Base-by-base conservation (phyloP, 129 eudicot species). In the Apium graveolens region DNA sequence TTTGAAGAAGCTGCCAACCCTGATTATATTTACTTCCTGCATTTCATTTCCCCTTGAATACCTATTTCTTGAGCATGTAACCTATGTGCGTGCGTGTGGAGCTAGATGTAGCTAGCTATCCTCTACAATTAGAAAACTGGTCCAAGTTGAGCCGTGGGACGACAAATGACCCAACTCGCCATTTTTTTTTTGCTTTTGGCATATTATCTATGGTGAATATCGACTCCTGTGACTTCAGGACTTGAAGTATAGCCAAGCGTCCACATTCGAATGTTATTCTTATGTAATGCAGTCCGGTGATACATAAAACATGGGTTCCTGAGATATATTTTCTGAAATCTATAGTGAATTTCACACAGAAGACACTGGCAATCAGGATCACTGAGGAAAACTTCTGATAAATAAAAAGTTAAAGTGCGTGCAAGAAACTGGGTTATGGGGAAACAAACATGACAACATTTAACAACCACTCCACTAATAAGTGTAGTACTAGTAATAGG, bases 351-450 rank as follows among this genome's bases (percentile, higher is more conserved):
- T n/a, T 60, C 68, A n/a, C 9, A 57, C 2, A 57, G 29, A 17
- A 70, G 74, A 70, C 74, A 20, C 10, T 39, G 18, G 16, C 17
- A 21, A 38, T 70, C 45, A 34, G 49, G 34, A 42, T 41, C 16
- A 72, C 10, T 13, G 12, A n/a, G 31, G n/a, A 27, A 44, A 44
- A 29, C 39, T 27, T 24, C 35, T 24, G 72, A 16, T 66, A 75
- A 34, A 35, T 31, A 62, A 39, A 75, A 55, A 69, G 78, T 46
- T 43, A 84, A 75, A 79, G 86, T 87, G 83, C 78, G 82, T 41
- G 79, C 73, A 88, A 92, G 89, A 89, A 87, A 88, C 81, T 81
- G 85, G 80, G 96, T 77, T 79, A 77, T 73, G 71, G 82, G 92
- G 79, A 86, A 83, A 68, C 86, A 83, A 87, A 84, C 80, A 82